Evolutionary conservation across 345 rosid genomes (phyloP).

Genomic region (Eucalyptus virginea): DNA sequence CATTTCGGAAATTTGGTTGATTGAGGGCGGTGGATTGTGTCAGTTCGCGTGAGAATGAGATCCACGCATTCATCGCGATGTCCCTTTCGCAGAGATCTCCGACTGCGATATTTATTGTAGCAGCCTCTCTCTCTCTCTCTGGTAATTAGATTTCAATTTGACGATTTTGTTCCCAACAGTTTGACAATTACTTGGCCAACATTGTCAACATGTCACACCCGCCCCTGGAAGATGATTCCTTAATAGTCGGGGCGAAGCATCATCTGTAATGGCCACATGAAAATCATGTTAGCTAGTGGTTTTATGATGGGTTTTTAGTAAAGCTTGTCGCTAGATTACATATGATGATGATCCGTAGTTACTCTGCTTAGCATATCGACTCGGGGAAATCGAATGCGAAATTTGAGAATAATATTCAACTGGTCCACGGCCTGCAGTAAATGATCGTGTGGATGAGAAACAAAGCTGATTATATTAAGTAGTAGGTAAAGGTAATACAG

Average conservation of each 20-base stretch:
- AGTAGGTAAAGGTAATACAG: no score
- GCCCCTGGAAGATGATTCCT: neutral
- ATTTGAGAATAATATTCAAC: neutral
- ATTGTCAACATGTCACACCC: neutral
- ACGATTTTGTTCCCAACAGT: neutral
- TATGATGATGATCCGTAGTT: no score
- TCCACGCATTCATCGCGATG: conserved; percentile 34
- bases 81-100: conserved; percentile 57
- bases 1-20: neutral
- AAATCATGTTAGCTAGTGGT: neutral
- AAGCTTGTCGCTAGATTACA: neutral
- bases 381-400: neutral
- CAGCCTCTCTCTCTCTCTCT: neutral
- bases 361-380: neutral
- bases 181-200: neutral
- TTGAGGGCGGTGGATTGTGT: neutral
- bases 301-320: neutral
- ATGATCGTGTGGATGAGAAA: neutral
- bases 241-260: neutral
- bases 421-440: neutral
- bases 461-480: no score
- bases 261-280: neutral
- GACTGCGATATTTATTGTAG: conserved; percentile 16
- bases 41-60: conserved; percentile 30
- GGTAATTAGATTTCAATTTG: neutral